Evolutionary conservation across 2,329 filamentous ascomycete genomes (phyloP).

Genomic region (Fusarium poae): DNA sequence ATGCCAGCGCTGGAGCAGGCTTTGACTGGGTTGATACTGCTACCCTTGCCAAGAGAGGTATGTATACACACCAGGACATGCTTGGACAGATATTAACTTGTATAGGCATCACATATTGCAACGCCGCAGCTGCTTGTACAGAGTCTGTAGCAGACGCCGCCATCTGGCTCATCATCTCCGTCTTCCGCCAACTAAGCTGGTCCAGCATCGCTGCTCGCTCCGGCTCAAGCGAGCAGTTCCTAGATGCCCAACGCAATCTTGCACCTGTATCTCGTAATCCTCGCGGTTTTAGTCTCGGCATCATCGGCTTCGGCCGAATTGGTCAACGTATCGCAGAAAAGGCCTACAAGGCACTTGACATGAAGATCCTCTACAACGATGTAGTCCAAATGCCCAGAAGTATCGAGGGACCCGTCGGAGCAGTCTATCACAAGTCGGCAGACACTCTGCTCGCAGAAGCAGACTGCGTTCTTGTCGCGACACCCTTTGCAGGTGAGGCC

Average conservation of each 20-base stretch:
- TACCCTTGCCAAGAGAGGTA: constrained; percentile 42
- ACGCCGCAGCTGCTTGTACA: constrained; percentile 47
- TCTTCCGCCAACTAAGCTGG: constrained; percentile 47
- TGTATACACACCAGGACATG: neutral
- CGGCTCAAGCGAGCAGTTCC: constrained; percentile 45
- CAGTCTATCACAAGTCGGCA: constrained; percentile 40
- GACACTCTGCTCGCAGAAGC: constrained; percentile 45
- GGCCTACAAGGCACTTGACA: constrained; percentile 47
- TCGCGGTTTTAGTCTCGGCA: constrained; percentile 43
- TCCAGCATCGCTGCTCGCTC: constrained; percentile 46
- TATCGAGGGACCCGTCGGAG: constrained; percentile 31
- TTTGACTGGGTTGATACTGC: constrained; percentile 50
- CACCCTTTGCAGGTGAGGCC: constrained; percentile 43
- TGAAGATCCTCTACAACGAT: constrained; percentile 50
- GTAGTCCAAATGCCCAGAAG: constrained; percentile 40
- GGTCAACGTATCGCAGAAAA: constrained; percentile 48
- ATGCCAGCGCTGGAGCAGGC: constrained; percentile 46
- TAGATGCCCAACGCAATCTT: constrained; percentile 44
- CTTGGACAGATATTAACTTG: neutral
- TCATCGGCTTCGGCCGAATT: constrained; percentile 48
- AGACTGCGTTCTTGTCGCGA: constrained; percentile 46
- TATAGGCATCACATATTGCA: constrained; percentile 47
- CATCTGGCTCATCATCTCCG: constrained; percentile 49
- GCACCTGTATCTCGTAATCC: constrained; percentile 47
- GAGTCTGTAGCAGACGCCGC: constrained; percentile 47